These are phyloP conservation scores for Nyssa sinensis DNA, from an alignment of 148 eudicot species.

Conservation along the genomic window DNA sequence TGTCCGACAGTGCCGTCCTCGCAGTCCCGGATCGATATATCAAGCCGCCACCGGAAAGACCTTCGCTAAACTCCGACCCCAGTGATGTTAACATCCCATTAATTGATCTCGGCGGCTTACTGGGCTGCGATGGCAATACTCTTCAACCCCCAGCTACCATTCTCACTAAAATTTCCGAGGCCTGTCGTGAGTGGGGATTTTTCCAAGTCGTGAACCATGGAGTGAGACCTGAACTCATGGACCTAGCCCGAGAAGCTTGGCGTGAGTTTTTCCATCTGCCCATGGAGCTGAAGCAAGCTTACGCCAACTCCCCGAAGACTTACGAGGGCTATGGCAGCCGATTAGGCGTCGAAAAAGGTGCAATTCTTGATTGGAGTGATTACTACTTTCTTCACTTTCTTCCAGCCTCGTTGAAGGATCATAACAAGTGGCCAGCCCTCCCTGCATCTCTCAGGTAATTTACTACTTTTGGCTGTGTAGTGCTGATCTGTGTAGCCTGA, in stretches of 20 bases:
- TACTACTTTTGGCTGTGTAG: too few relatives aligned
- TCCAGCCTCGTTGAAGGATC: constrained; percentile 56
- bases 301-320: constrained; percentile 66
- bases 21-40: constrained; percentile 58
- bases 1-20: constrained; percentile 52
- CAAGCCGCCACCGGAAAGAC: constrained; percentile 57
- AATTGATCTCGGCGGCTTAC: constrained; percentile 54
- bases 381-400: constrained; percentile 81
- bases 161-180: constrained; percentile 31
- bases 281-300: constrained; percentile 66
- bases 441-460: constrained; percentile 62
- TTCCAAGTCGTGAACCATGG: constrained; percentile 86
- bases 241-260: constrained; percentile 61
- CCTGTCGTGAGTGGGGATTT: constrained; percentile 80
- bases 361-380: constrained; percentile 94
- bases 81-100: constrained; percentile 52
- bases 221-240: constrained; percentile 60
- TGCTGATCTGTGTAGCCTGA: too few relatives aligned
- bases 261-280: constrained; percentile 78
- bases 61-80: neutral
- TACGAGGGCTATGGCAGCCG: constrained; percentile 97
- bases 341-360: constrained; percentile 79
- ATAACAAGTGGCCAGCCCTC: constrained; percentile 70
- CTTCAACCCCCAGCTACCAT: constrained; percentile 17
- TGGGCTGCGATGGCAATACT: constrained; percentile 8